Percentiles rank a stretch among this genome's conserved stretches.
Conservation (phyloP, 352 stramenopile species). For the Blastocystis sp. region DNA sequence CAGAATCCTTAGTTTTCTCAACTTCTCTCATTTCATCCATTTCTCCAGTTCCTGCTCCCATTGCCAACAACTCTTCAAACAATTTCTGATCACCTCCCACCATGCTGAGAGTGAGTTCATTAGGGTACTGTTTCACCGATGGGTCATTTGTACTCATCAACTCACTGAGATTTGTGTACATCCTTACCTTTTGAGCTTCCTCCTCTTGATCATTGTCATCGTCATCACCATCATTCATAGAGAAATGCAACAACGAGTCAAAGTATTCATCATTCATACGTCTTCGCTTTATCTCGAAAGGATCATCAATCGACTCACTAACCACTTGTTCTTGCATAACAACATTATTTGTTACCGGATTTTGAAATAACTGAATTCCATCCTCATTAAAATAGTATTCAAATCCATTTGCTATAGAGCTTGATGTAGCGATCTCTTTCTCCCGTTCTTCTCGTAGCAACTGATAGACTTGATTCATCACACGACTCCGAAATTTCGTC, state of each 20-base stretch:
- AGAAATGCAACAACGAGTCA: background rate
- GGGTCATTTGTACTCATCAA: slow-evolving; percentile 16
- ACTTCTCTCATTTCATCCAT: background rate
- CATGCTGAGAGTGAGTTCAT: background rate
- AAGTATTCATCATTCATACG: slow-evolving; percentile 26
- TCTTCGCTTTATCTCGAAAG: background rate
- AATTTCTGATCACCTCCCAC: background rate
- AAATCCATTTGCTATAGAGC: background rate
- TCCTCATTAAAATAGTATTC: background rate
- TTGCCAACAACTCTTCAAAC: background rate
- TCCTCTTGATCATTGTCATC: background rate
- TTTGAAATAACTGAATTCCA: too few species aligned
- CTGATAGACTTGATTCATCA: background rate
- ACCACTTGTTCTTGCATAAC: background rate
- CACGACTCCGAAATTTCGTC: background rate
- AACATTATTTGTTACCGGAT: background rate
- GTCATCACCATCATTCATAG: background rate
- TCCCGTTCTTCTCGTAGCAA: background rate
- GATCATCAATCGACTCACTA: background rate
- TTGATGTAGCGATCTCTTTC: background rate
- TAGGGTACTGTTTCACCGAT: background rate
- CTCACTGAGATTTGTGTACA: slow-evolving; percentile 31
- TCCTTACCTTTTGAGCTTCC: background rate
- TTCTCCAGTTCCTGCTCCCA: background rate
- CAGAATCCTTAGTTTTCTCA: background rate